phyloP scores from a whole-genome alignment of 2,329 filamentous ascomycete genomes.

The Coniochaeta sp. region DNA sequence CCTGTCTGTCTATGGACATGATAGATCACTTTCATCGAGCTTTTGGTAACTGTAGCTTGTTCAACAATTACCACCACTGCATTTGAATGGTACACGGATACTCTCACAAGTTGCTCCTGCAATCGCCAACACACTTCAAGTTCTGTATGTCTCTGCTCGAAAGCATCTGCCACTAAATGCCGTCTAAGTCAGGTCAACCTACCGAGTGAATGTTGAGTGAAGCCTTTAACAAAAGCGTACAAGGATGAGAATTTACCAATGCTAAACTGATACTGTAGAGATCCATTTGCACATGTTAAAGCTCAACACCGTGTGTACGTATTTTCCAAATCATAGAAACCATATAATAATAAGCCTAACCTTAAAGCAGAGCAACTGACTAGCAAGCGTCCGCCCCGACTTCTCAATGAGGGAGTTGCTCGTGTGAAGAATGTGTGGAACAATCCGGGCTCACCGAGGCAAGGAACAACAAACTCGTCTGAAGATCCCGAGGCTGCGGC shows the following conservation, averaged over 20 bases:
- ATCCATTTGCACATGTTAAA: background rate
- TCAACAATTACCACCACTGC: no score
- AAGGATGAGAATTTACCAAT: no score
- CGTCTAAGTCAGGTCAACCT: no score
- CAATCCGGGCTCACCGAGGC: background rate
- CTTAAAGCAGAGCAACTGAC: background rate
- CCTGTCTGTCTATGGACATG: background rate
- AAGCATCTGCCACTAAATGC: no score
- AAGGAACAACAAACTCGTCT: no score
- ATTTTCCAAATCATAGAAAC: background rate
- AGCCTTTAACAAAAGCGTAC: no score
- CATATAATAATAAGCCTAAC: background rate
- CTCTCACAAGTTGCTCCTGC: background rate
- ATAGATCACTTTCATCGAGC: background rate
- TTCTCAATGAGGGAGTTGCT: background rate
- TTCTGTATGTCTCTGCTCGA: no score
- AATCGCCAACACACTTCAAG: background rate
- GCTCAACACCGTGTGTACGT: no score
- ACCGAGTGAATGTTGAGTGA: no score
- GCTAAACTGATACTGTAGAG: no score
- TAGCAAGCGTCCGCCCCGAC: background rate
- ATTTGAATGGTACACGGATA: no score
- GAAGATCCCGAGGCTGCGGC: background rate
- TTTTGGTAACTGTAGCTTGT: background rate
- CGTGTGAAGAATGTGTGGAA: background rate